Percentiles rank a stretch among this genome's conserved stretches.
phyloP scores from a whole-genome alignment of 2,329 filamentous ascomycete species.

The Aspergillus sergii region DNA sequence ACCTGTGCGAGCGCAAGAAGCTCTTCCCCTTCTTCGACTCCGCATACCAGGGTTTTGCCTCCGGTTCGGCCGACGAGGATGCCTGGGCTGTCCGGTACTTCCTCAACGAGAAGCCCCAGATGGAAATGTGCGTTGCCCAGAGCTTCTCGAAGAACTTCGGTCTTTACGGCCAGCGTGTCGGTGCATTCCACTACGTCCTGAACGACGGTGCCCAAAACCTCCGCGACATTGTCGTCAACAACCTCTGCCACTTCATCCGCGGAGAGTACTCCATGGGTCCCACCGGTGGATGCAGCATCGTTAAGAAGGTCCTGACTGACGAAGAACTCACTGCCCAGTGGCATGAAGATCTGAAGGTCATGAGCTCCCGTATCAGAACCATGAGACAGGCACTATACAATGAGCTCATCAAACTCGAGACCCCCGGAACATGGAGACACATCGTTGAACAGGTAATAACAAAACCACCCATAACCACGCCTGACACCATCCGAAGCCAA shows the following conservation, averaged over 20 bases:
- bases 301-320: conserved; percentile 79
- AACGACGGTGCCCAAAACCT: conserved; percentile 32
- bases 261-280: conserved; percentile 59
- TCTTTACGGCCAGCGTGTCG: conserved; percentile 91
- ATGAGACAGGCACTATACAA: conserved; percentile 80
- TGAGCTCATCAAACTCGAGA: conserved; percentile 80
- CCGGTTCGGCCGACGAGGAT: conserved; percentile 81
- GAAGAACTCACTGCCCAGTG: conserved; percentile 77
- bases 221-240: conserved; percentile 37
- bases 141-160: conserved; percentile 70
- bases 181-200: conserved; percentile 74
- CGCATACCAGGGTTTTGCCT: conserved; percentile 96
- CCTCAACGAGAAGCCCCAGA: conserved; percentile 73
- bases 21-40: conserved; percentile 98
- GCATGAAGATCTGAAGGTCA: conserved; percentile 84
- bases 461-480: neutral
- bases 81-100: conserved; percentile 90
- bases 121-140: conserved; percentile 62
- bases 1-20: conserved; percentile 73
- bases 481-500: neutral
- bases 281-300: conserved; percentile 84
- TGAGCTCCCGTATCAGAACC: conserved; percentile 89
- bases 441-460: conserved; percentile 84
- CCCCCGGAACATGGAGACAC: conserved; percentile 95
- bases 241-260: conserved; percentile 43